Base-by-base conservation (phyloP, 176 grass and related monocot species). In the Phoenix dactylifera region DNA sequence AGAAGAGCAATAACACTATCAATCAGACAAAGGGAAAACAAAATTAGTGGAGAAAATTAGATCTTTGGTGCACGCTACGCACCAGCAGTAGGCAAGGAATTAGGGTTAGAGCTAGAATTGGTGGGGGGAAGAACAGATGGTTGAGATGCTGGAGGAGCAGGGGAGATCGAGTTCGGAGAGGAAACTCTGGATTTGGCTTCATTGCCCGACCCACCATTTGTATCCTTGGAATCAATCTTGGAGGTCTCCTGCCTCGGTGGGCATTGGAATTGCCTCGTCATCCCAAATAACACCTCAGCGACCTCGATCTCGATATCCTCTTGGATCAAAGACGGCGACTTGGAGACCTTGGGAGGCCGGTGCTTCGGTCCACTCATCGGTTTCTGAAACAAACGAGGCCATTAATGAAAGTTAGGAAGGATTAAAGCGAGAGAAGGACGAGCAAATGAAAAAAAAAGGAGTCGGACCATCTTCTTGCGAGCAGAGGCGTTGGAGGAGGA, bases 231-330 rank as follows among this genome's bases (percentile, higher is more conserved):
- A 22, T 92, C 93, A 5, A 71, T 48, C 67, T 92, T 92, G 67
- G 80, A 72, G 53, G 63, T 79, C 18, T 85, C 77, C 77, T 83
- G 87, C 76, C 80, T 83, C 9, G 79, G 69, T 18, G 69, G 82
- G 20, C 55, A 70, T 1, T 77, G 79, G 64, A 92, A 89, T 76
- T 98, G 94, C 79, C 85, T 73, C 2, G 87, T 98, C 3, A 98
- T 75, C 24, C 93, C 93, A 19, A 86, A 98, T 22, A 98, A 79
- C 26, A 98, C 94, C 85, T 98, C 94, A 7, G 94, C 94, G 7
- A 98, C 88, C 84, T 98, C 94, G 52, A 98, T 68, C 51, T 68
- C 65, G 52, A 68, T 98, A 70, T 98, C 94, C 71, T 98, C 94
- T 22, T 86, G 94, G 5, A 88, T 86, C 67, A 93, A 98, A 75